Evolutionary conservation across 139 green algal genomes (phyloP).

Genomic region (Axilococcus clingmanii): DNA sequence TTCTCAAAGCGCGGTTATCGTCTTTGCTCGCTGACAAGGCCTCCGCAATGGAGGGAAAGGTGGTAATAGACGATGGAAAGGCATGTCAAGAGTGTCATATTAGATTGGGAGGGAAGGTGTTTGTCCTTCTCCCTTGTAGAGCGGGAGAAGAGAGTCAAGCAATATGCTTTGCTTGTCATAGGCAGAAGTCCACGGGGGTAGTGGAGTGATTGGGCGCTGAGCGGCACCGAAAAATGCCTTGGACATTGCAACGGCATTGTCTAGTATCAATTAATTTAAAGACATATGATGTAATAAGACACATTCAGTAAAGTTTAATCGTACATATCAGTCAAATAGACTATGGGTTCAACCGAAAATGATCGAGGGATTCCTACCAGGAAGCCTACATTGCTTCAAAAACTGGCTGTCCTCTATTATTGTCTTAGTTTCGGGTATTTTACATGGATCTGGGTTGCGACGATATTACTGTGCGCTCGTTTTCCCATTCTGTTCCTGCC

Average conservation of each 20-base stretch:
- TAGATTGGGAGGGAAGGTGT: conserved; percentile 38
- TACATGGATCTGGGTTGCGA: conserved; percentile 8
- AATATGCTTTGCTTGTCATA: no score
- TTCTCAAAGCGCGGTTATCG: conserved; percentile 8
- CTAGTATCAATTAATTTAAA: no score
- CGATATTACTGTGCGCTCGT: background rate
- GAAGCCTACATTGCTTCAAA: background rate
- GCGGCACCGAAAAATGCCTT: no score
- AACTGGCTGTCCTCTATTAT: conserved; percentile 4
- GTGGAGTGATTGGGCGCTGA: no score
- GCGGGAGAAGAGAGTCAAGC: background rate
- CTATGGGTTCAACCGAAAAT: no score
- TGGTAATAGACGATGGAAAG: conserved; percentile 27
- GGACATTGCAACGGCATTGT: no score
- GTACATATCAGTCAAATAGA: no score
- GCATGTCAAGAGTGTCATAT: conserved; percentile 36
- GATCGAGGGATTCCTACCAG: no score
- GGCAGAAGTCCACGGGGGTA: no score
- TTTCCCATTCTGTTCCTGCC: conserved; percentile 1
- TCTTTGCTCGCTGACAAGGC: background rate
- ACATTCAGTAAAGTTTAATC: no score
- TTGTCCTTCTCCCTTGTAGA: conserved; percentile 14
- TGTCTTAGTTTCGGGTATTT: conserved; percentile 4
- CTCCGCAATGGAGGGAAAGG: conserved; percentile 1
- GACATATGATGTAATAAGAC: no score